Conservation (phyloP, 306 rosid genomes). For the Gleditsia sinensis region DNA sequence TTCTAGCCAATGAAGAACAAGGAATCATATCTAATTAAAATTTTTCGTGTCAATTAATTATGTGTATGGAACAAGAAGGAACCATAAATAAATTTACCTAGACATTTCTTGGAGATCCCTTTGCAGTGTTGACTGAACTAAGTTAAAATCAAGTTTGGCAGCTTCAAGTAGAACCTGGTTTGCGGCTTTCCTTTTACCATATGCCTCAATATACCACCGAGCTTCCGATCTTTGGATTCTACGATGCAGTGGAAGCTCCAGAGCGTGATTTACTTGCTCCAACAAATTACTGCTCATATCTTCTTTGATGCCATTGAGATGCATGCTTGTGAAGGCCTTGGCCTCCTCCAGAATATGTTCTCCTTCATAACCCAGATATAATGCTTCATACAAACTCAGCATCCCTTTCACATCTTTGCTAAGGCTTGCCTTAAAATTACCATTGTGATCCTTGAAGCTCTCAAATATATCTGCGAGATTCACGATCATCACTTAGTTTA, state of each 20-base stretch:
- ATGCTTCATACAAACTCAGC: slow-evolving; percentile 61
- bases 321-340: slow-evolving; percentile 32
- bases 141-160: slow-evolving; percentile 58
- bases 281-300: background rate
- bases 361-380: slow-evolving; percentile 48
- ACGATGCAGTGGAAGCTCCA: slow-evolving; percentile 55
- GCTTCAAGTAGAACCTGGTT: slow-evolving; percentile 42
- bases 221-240: slow-evolving; percentile 53
- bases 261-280: slow-evolving; percentile 45
- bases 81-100: slow-evolving; percentile 27
- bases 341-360: slow-evolving; percentile 60
- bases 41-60: too few species aligned
- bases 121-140: slow-evolving; percentile 47
- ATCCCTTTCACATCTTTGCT: slow-evolving; percentile 48
- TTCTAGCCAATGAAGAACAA: too few species aligned
- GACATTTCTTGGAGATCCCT: slow-evolving; percentile 51
- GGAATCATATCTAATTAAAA: too few species aligned
- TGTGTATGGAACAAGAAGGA: too few species aligned
- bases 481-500: background rate
- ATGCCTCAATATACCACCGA: slow-evolving; percentile 52
- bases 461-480: slow-evolving; percentile 49
- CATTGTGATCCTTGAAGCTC: slow-evolving; percentile 27
- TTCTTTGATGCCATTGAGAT: slow-evolving; percentile 28
- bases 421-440: slow-evolving; percentile 30
- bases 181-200: slow-evolving; percentile 36